A percentile compares a stretch with the other conserved stretches of the same genome.
Evolutionary conservation across 345 rosid genomes (phyloP).

Genomic region (Erysimum cheiranthoides): DNA sequence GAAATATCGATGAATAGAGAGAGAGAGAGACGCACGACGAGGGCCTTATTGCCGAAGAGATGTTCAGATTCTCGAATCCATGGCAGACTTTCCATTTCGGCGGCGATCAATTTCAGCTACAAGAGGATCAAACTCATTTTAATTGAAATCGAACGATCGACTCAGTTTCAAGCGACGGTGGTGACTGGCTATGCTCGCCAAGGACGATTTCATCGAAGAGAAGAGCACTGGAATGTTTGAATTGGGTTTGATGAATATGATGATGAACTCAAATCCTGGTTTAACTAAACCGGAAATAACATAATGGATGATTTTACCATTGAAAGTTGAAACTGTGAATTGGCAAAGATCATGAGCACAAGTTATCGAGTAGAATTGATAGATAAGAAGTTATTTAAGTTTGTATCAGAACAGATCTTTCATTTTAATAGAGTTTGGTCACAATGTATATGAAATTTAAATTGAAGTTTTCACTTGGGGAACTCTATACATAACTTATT

Average conservation of each 20-base stretch:
- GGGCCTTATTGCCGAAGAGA: background rate
- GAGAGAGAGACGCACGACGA: background rate
- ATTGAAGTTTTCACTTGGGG: slow-evolving; percentile 40
- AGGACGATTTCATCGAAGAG: background rate
- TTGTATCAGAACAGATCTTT: background rate
- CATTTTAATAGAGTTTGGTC: slow-evolving; percentile 5
- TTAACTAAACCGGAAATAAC: background rate
- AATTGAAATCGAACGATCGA: background rate
- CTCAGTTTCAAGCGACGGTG: background rate
- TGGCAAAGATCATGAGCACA: too few species aligned
- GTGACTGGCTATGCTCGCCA: background rate
- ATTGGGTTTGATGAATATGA: background rate
- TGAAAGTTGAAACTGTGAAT: too few species aligned
- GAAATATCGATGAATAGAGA: background rate
- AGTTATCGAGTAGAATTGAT: too few species aligned
- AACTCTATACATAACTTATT: slow-evolving; percentile 26
- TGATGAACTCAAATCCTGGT: too few species aligned
- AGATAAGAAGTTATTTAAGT: too few species aligned
- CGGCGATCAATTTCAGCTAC: slow-evolving; percentile 4
- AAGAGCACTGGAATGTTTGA: background rate
- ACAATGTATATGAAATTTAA: background rate
- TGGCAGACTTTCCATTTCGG: background rate
- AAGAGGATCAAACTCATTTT: background rate
- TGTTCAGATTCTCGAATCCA: background rate
- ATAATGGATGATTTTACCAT: background rate